phyloP scores from a whole-genome alignment of 2,329 filamentous ascomycete genomes.

The Fusarium continuum region DNA sequence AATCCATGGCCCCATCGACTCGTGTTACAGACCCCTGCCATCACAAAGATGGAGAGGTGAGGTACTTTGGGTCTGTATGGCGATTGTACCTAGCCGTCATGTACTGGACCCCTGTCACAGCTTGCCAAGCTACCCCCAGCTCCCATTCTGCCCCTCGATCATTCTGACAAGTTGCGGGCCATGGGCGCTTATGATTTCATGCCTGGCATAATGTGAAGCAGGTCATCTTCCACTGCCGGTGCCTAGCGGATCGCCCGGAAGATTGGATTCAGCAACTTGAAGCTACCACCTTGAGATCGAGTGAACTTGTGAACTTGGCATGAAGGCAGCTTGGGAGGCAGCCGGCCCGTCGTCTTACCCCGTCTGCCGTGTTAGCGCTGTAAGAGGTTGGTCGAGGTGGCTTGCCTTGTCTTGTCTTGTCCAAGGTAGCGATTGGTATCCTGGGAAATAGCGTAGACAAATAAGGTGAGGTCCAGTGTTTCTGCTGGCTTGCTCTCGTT shows the following conservation, averaged over 20 bases:
- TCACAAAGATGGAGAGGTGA: constrained; percentile 29
- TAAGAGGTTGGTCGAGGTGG: constrained; percentile 12
- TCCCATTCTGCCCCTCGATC: constrained; percentile 35
- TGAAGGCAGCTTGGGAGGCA: constrained; percentile 24
- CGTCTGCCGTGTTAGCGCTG: constrained; percentile 22
- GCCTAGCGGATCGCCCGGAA: constrained; percentile 14
- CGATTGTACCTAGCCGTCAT: constrained; percentile 2
- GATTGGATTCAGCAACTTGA: constrained; percentile 17
- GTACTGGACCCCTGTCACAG: constrained; percentile 33
- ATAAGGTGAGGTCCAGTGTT: constrained; percentile 16
- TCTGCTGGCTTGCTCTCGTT: constrained; percentile 27
- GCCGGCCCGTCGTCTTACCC: constrained; percentile 9
- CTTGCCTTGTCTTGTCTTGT: constrained; percentile 14
- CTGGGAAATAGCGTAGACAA: constrained; percentile 9
- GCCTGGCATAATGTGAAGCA: constrained; percentile 31
- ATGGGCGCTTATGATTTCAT: constrained; percentile 42
- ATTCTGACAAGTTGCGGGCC: constrained; percentile 27
- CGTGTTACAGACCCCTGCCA: constrained; percentile 40
- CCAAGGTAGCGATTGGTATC: constrained; percentile 19
- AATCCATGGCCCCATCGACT: constrained; percentile 20
- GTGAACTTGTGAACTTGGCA: constrained; percentile 14
- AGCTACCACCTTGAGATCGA: constrained; percentile 14
- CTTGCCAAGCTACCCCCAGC: constrained; percentile 30
- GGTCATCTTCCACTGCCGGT: constrained; percentile 10
- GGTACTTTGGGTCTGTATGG: constrained; percentile 31